phyloP scores from a whole-genome alignment of 371 early-diverging fungal species.

The Zancudomyces culisetae region DNA sequence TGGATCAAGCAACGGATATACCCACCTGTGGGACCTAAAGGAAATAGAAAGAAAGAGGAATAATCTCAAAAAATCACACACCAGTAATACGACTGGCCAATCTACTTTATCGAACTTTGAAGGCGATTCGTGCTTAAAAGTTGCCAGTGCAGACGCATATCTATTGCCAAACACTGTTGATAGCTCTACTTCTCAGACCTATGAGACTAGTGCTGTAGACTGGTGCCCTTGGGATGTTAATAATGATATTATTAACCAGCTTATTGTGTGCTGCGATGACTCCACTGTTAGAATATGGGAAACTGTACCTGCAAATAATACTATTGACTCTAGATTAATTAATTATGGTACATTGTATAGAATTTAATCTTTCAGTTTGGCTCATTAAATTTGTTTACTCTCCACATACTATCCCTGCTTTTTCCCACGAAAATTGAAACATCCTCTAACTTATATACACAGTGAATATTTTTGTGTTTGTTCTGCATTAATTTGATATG shows the following conservation, averaged over 20 bases:
- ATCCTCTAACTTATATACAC: too few relatives aligned
- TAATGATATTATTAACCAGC: neutral
- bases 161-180: constrained; percentile 13
- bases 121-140: neutral
- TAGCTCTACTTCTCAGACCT: too few relatives aligned
- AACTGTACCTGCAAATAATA: neutral
- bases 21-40: constrained; percentile 23
- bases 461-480: too few relatives aligned
- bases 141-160: constrained; percentile 3
- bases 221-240: constrained; percentile 12
- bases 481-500: too few relatives aligned
- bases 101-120: too few relatives aligned
- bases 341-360: neutral
- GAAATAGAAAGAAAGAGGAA: constrained; percentile 8
- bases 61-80: neutral
- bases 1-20: constrained; percentile 18
- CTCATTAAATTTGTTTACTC: too few relatives aligned
- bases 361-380: too few relatives aligned
- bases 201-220: constrained; percentile 18
- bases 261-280: neutral
- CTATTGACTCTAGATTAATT: neutral
- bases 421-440: too few relatives aligned
- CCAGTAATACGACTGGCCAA: neutral
- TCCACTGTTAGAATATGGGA: constrained; percentile 1
- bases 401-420: too few relatives aligned